These are phyloP conservation scores for Cetraspora pellucida DNA, from an alignment of 192 early-diverging fungal genomes.

Conservation along the genomic window DNA sequence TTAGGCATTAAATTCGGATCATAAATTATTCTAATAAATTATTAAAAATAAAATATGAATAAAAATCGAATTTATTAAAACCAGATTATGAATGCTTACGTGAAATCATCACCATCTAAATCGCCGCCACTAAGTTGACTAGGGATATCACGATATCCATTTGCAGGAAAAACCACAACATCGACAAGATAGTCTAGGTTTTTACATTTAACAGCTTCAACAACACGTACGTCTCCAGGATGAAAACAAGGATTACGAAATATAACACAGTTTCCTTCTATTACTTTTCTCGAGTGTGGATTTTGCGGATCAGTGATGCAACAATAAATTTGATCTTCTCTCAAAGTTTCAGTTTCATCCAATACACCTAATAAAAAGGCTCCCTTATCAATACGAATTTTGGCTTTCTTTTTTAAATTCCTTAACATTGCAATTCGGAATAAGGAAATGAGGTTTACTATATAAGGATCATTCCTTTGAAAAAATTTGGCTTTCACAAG, in stretches of 20 bases:
- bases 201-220: conserved; percentile 56
- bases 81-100: conserved; percentile 43
- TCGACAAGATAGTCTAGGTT: conserved; percentile 54
- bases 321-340: conserved; percentile 55
- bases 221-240: conserved; percentile 65
- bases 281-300: conserved; percentile 24
- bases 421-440: conserved; percentile 49
- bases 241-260: conserved; percentile 67
- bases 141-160: conserved; percentile 68
- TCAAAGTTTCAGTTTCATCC: conserved; percentile 51
- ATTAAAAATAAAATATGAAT: neutral
- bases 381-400: conserved; percentile 56
- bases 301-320: conserved; percentile 44
- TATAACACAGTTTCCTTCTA: conserved; percentile 48
- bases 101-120: conserved; percentile 80
- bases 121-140: conserved; percentile 82
- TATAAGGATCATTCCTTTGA: conserved; percentile 45
- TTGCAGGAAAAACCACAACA: conserved; percentile 74
- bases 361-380: conserved; percentile 59
- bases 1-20: conserved; percentile 52
- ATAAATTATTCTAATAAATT: conserved; percentile 51
- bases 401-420: conserved; percentile 54
- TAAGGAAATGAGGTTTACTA: conserved; percentile 47
- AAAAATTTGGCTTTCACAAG: conserved; percentile 56
- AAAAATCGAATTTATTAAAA: no score